Percentiles rank a stretch among this genome's conserved stretches.
These are phyloP conservation scores for Cruciata laevipes DNA, from an alignment of 257 asterid genomes.

Conservation along the genomic window DNA sequence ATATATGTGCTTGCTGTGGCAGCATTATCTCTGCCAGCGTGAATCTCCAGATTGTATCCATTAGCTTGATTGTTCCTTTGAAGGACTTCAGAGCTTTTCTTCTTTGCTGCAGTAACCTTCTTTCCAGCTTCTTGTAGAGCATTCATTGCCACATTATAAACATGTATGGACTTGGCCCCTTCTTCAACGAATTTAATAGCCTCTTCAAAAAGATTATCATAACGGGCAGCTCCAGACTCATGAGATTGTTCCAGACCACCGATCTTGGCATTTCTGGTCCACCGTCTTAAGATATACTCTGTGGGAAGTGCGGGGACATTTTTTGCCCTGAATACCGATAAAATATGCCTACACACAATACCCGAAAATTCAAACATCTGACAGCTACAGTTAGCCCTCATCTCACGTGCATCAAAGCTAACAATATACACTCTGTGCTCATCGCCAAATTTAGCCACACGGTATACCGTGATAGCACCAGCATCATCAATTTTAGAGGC, in stretches of 20 bases:
- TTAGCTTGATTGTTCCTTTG: slow-evolving; percentile 30
- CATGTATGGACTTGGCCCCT: slow-evolving; percentile 78
- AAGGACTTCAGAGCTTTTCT: slow-evolving; percentile 29
- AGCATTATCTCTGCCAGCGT: slow-evolving; percentile 29
- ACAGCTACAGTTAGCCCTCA: slow-evolving; percentile 78
- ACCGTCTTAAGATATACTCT: slow-evolving; percentile 67
- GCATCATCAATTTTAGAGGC: slow-evolving; percentile 57
- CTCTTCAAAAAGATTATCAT: slow-evolving; percentile 58
- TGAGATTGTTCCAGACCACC: slow-evolving; percentile 26
- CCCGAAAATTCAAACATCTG: slow-evolving; percentile 74
- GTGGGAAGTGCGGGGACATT: slow-evolving; percentile 71
- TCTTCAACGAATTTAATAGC: slow-evolving; percentile 79
- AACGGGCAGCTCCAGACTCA: slow-evolving; percentile 48
- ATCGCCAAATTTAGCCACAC: slow-evolving; percentile 82
- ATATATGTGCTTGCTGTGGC: slow-evolving; percentile 35
- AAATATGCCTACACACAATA: slow-evolving; percentile 64
- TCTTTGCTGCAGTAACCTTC: slow-evolving; percentile 54
- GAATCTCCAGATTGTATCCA: slow-evolving; percentile 38
- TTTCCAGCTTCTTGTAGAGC: slow-evolving; percentile 71
- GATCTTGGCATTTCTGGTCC: slow-evolving; percentile 77
- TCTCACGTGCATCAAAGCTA: slow-evolving; percentile 45
- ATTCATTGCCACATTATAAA: slow-evolving; percentile 61
- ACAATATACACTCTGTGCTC: slow-evolving; percentile 62
- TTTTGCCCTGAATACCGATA: slow-evolving; percentile 74
- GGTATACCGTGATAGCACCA: slow-evolving; percentile 37